Conservation (phyloP, 345 rosid species). For the Laguncularia racemosa region DNA sequence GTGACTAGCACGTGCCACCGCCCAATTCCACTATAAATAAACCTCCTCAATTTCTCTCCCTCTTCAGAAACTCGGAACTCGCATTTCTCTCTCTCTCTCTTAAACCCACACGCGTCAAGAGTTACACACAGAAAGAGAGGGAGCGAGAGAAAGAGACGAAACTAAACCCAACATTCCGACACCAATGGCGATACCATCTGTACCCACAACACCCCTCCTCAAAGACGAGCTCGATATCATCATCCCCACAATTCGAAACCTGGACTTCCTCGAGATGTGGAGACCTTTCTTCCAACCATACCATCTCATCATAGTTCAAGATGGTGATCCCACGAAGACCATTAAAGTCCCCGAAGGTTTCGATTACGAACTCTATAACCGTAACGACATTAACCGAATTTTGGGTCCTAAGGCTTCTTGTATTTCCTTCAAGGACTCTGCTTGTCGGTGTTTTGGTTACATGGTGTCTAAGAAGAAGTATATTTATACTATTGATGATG, state of each 20-base stretch:
- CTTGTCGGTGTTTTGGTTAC: conserved; percentile 43
- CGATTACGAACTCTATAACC: conserved; percentile 76
- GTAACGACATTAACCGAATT: conserved; percentile 69
- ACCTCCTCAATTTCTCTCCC: no score
- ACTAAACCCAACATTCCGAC: no score
- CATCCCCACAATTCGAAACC: conserved; percentile 73
- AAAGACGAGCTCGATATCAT: conserved; percentile 80
- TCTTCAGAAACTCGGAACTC: no score
- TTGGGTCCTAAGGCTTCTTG: conserved; percentile 75
- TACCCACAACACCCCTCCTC: conserved; percentile 28
- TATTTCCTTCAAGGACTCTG: conserved; percentile 18
- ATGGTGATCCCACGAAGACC: conserved; percentile 66
- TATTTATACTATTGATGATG: conserved; percentile 82
- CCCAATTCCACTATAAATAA: no score
- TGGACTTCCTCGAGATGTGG: conserved; percentile 80
- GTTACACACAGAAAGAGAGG: no score
- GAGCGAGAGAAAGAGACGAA: no score
- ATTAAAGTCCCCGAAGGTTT: conserved; percentile 71
- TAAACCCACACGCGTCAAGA: no score
- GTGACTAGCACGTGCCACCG: no score
- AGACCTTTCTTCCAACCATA: conserved; percentile 67
- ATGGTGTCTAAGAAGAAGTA: conserved; percentile 86
- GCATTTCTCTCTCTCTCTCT: no score
- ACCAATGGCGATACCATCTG: no score
- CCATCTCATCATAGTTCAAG: conserved; percentile 84